Conservation (phyloP, 1,284 basidiomycete species). For the Cutaneotrichosporon dermatis region DNA sequence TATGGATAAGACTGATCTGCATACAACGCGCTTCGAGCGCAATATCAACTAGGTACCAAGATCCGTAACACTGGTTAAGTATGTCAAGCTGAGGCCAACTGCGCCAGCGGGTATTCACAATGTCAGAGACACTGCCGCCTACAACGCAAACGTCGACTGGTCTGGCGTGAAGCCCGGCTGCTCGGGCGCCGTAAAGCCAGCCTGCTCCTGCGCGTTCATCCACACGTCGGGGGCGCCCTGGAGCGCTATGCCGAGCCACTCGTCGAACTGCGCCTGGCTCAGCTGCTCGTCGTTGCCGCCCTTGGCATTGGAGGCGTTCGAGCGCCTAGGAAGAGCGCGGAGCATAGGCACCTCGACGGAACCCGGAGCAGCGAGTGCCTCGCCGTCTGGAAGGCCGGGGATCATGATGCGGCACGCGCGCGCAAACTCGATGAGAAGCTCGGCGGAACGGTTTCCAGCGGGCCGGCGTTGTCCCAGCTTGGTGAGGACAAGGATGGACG, state of each 20-base stretch:
- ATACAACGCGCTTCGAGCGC: not conserved
- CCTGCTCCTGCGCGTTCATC: conserved; percentile 6
- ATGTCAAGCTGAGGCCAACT: too few species aligned
- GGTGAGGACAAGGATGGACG: conserved; percentile 26
- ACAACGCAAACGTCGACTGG: conserved; percentile 1
- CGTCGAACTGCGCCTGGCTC: conserved; percentile 25
- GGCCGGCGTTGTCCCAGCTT: conserved; percentile 28
- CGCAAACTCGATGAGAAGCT: conserved; percentile 31
- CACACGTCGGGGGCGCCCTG: conserved; percentile 21
- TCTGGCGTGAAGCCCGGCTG: conserved; percentile 13
- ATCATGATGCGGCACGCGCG: conserved; percentile 29
- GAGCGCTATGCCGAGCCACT: conserved; percentile 28
- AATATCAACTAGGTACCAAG: not conserved
- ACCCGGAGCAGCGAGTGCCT: conserved; percentile 7
- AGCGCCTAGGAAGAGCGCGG: conserved; percentile 24
- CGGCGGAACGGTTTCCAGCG: conserved; percentile 31
- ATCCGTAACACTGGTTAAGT: not conserved
- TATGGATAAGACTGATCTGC: too few species aligned
- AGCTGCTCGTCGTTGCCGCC: conserved; percentile 2
- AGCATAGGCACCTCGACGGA: conserved; percentile 35
- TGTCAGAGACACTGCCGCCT: not conserved
- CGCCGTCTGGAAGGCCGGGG: conserved; percentile 15
- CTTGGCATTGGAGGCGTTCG: conserved; percentile 4
- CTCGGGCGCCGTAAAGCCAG: not conserved
- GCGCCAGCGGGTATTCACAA: too few species aligned